Conservation (phyloP, 2,329 filamentous ascomycete genomes). For the Colletotrichum cordylinicola region DNA sequence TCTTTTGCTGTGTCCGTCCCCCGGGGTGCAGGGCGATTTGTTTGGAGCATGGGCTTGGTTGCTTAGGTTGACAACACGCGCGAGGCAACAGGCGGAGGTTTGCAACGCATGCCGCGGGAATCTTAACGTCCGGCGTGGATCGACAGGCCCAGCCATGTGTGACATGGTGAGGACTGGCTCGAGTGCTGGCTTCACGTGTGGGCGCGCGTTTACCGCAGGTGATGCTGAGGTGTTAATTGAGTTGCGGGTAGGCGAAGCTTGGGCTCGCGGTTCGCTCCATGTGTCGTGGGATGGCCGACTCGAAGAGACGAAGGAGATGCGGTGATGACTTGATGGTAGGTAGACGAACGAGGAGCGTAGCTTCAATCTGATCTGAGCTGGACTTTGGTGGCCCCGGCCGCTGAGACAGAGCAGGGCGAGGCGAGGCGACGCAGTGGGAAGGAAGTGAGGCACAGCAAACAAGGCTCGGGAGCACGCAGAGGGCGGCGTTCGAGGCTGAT, state of each 20-base stretch:
- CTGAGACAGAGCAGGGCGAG: neutral
- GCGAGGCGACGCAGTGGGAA: neutral
- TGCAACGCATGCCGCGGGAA: neutral
- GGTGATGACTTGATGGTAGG: neutral
- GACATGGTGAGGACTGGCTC: neutral
- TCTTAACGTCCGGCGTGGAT: conserved; percentile 1
- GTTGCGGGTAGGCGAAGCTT: neutral
- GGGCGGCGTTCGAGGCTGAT: neutral
- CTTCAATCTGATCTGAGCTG: neutral
- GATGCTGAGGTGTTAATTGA: neutral
- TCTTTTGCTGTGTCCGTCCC: neutral
- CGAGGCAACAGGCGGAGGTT: neutral
- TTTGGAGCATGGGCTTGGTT: neutral
- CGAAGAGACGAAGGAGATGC: neutral
- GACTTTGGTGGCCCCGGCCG: neutral
- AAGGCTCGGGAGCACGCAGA: neutral
- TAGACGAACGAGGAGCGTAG: neutral
- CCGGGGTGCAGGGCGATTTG: neutral
- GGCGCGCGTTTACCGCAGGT: neutral
- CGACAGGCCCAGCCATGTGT: conserved; percentile 2
- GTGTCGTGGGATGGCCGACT: neutral
- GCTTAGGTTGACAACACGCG: neutral
- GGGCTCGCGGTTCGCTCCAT: neutral
- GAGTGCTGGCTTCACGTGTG: neutral
- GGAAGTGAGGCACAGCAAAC: neutral